Evolutionary conservation across 2,329 filamentous ascomycete species (phyloP).

Genomic region (Immersiporthe knoxdaviesiana): DNA sequence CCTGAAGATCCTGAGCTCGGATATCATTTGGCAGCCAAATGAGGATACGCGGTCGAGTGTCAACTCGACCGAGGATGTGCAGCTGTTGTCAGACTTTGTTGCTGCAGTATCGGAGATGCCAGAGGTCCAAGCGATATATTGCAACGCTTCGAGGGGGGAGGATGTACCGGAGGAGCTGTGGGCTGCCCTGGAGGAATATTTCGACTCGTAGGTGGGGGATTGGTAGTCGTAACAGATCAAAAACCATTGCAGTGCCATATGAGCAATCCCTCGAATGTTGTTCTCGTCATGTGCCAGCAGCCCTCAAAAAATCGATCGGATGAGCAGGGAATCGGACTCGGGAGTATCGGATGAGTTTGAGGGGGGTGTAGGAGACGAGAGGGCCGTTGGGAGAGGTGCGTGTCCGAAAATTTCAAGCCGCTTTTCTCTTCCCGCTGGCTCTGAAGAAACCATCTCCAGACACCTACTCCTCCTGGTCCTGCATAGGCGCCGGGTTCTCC

Average conservation of each 20-base stretch:
- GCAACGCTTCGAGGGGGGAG: constrained; percentile 63
- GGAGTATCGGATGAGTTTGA: background rate
- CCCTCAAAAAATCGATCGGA: background rate
- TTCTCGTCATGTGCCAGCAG: background rate
- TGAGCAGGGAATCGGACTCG: background rate
- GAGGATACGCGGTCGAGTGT: constrained; percentile 74
- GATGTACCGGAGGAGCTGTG: constrained; percentile 55
- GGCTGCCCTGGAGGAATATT: constrained; percentile 55
- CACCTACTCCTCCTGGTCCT: constrained; percentile 33
- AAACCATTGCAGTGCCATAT: background rate
- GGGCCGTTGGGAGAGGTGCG: background rate
- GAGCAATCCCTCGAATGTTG: background rate
- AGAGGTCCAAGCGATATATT: constrained; percentile 78
- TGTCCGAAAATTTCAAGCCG: background rate
- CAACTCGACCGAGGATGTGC: constrained; percentile 58
- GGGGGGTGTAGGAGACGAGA: background rate
- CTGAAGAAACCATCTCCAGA: constrained; percentile 16
- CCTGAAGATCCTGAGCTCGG: constrained; percentile 71
- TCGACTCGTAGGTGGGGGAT: constrained; percentile 45
- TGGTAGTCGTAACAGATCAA: background rate
- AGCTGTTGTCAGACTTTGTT: constrained; percentile 63
- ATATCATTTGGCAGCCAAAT: constrained; percentile 85
- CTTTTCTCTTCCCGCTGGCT: background rate
- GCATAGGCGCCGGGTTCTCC: constrained; percentile 19
- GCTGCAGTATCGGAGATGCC: constrained; percentile 66